A percentile compares a stretch with the other conserved stretches of the same genome.
These are phyloP conservation scores for Tylopilus sp. DNA, from an alignment of 768 basidiomycete species.

Conservation along the genomic window DNA sequence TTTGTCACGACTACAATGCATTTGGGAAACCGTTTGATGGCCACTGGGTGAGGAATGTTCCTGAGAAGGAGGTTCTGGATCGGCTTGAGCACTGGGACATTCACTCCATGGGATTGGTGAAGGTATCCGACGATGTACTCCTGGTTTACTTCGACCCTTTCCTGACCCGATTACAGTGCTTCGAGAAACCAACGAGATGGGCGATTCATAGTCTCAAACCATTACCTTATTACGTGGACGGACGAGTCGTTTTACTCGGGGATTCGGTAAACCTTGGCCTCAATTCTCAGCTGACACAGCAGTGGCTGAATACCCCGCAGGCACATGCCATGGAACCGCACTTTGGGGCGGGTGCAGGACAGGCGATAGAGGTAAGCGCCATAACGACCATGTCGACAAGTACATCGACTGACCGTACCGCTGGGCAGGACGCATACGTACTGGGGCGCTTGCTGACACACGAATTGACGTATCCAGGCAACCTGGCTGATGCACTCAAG, in stretches of 20 bases:
- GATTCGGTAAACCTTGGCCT: constrained; percentile 44
- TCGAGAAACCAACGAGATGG: constrained; percentile 40
- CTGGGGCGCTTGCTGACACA: constrained; percentile 30
- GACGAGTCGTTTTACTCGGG: constrained; percentile 43
- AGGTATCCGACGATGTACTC: constrained; percentile 1
- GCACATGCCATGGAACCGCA: constrained; percentile 48
- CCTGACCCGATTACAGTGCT: constrained; percentile 25
- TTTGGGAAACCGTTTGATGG: constrained; percentile 33
- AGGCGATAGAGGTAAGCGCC: constrained; percentile 44
- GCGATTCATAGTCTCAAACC: constrained; percentile 40
- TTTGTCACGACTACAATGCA: constrained; percentile 22
- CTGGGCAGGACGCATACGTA: constrained; percentile 28
- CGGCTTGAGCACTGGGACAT: constrained; percentile 28
- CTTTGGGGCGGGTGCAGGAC: constrained; percentile 47
- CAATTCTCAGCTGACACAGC: background rate
- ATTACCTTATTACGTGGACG: constrained; percentile 37
- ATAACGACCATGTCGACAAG: background rate
- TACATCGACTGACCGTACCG: background rate
- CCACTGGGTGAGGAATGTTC: constrained; percentile 26
- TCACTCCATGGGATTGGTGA: constrained; percentile 5
- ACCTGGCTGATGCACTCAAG: constrained; percentile 26
- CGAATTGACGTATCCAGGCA: constrained; percentile 16
- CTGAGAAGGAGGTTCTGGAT: constrained; percentile 31
- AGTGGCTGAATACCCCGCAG: constrained; percentile 14
- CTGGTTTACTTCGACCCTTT: background rate